Evolutionary conservation across 768 basidiomycete species (phyloP), one percentile per base, ranked within the genome.

Genomic region (Boletellus emodensis): DNA sequence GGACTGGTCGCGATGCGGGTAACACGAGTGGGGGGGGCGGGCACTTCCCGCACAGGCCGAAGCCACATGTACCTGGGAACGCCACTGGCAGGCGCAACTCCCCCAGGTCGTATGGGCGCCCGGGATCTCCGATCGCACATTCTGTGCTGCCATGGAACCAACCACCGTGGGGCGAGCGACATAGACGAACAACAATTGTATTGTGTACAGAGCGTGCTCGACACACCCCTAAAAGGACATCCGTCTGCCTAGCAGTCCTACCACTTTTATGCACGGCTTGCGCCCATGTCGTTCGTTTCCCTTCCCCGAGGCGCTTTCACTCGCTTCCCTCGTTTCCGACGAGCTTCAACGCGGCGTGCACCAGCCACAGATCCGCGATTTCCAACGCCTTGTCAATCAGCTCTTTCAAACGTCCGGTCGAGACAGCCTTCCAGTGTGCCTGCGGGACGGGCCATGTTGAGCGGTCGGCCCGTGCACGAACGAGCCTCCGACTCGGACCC

Each of bases 371-470:
- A 32, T 68, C 44, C 14, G 64, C 66, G 9, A 64, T n/a, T 43
- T 47, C 20, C 40, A 54, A 61, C 36, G 69, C 51, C 24, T 43
- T 45, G 40, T 70, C 67, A 36, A 68, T 60, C 46, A 56, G 52
- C n/a, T 51, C 53, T 46, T 60, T 70, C 26, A 61, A 56, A 4
- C 59, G 64, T n/a, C 68, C 64, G 3, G 32, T 44, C 4, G 26
- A 35, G 50, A 72, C 71, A 13, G 68, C 69, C 26, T 62, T 61
- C 63, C 64, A 64, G 49, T 72, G 71, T 3, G 67, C 71, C 71
- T 72, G 47, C 14, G 48, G 46, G n/a, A 30, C 11, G 30, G 30
- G 30, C 30, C 15, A 30, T 13, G 14, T 37, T 51, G 40, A 51
- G 42, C 7, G 18, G 3, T 38, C 36, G n/a, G 14, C 4, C 32